phyloP scores from a whole-genome alignment of 176 grass and related monocot species.

The Bothriochloa decipiens region DNA sequence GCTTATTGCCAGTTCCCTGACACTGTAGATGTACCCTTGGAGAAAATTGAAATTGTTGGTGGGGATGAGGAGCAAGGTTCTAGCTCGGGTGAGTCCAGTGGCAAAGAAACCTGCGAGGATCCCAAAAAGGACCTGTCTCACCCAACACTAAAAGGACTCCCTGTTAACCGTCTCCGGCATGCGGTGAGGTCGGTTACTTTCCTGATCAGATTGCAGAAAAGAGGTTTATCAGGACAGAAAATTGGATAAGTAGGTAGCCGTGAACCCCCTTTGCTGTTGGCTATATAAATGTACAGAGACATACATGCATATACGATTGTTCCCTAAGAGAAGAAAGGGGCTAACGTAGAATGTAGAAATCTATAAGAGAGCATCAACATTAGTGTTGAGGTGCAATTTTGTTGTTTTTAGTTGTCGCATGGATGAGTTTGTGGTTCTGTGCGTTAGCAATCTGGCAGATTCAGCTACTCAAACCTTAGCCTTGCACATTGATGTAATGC shows the following conservation, averaged over 20 bases:
- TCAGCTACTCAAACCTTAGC: neutral
- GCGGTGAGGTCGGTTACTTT: constrained; percentile 54
- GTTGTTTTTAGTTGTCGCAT: neutral
- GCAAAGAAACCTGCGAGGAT: constrained; percentile 36
- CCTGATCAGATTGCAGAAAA: constrained; percentile 60
- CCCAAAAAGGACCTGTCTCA: constrained; percentile 48
- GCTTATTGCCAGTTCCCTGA: constrained; percentile 68
- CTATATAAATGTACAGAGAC: constrained; percentile 24
- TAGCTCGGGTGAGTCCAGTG: constrained; percentile 39
- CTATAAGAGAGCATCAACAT: constrained; percentile 14
- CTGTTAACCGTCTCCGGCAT: constrained; percentile 47
- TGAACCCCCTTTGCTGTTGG: constrained; percentile 7
- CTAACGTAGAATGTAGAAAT: constrained; percentile 16
- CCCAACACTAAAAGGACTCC: constrained; percentile 63
- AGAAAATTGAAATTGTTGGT: constrained; percentile 34
- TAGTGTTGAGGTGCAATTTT: constrained; percentile 33
- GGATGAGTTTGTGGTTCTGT: neutral
- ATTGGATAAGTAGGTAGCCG: neutral
- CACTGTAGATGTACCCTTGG: constrained; percentile 42
- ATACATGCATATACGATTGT: constrained; percentile 25
- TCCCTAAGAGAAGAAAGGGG: neutral
- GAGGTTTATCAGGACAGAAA: constrained; percentile 32
- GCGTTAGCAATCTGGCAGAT: neutral
- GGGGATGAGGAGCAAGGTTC: constrained; percentile 36
- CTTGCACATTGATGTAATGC: constrained; percentile 20